Conservation (phyloP, 768 basidiomycete genomes). For the Suillus hirtellus region DNA sequence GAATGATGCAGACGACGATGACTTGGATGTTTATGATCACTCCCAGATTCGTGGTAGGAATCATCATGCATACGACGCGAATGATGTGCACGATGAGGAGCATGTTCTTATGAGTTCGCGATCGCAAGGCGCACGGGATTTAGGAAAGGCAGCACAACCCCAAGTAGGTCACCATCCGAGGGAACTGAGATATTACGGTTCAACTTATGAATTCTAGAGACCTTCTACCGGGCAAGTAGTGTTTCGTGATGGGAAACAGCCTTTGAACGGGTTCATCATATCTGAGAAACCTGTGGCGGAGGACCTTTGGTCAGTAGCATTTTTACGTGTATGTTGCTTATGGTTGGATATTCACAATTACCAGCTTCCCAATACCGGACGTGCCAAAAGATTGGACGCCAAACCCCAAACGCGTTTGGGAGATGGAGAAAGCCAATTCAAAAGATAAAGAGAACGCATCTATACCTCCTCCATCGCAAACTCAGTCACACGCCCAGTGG, state of each 20-base stretch:
- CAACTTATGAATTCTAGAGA: conserved; percentile 25
- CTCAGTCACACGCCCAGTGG: conserved; percentile 50
- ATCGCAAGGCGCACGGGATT: conserved; percentile 17
- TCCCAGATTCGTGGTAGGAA: conserved; percentile 36
- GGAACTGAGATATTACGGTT: conserved; percentile 2
- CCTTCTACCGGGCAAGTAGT: conserved; percentile 19
- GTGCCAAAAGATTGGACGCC: conserved; percentile 86
- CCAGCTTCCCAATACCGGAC: conserved; percentile 82
- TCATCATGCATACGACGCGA: conserved; percentile 65
- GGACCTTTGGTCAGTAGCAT: conserved; percentile 59
- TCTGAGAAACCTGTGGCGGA: conserved; percentile 67
- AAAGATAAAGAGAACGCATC: conserved; percentile 47
- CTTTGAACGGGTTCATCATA: conserved; percentile 76
- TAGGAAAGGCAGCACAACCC: conserved; percentile 3
- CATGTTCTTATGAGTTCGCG: conserved; percentile 42
- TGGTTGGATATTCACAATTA: conserved; percentile 8
- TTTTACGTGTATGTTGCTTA: background rate
- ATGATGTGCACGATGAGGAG: conserved; percentile 66
- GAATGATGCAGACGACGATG: conserved; percentile 95
- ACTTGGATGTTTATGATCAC: conserved; percentile 79
- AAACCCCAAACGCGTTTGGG: conserved; percentile 79
- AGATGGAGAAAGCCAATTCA: conserved; percentile 38
- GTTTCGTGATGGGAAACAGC: conserved; percentile 75
- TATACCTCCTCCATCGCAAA: conserved; percentile 24
- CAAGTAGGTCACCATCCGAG: conserved; percentile 10